Conservation (phyloP, 352 stramenopile species). For the Pythium phragmitis region DNA sequence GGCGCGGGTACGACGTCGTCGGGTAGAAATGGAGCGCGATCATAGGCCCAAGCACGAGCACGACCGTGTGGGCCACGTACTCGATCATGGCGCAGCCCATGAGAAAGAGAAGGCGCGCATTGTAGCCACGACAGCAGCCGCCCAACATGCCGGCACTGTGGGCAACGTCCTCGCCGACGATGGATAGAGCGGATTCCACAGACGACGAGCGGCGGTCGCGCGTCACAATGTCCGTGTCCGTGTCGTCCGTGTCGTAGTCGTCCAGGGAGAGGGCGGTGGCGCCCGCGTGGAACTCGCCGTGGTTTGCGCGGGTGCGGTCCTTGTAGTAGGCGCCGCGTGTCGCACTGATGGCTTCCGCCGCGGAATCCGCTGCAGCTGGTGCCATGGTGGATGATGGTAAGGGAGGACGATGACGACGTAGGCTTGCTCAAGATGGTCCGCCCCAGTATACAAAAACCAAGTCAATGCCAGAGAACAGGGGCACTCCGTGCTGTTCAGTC, state of each 20-base stretch:
- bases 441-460: conserved; percentile 18
- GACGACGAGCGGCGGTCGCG: conserved; percentile 26
- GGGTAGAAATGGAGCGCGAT: conserved; percentile 80
- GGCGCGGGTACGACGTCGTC: conserved; percentile 60
- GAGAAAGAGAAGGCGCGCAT: conserved; percentile 74
- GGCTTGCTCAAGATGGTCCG: background rate
- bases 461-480: conserved; percentile 5
- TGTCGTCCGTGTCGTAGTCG: conserved; percentile 9
- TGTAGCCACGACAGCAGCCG: conserved; percentile 65
- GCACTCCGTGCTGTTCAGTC: too few species aligned
- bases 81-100: conserved; percentile 79
- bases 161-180: conserved; percentile 23
- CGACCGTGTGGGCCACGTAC: conserved; percentile 68
- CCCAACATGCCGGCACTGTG: conserved; percentile 23
- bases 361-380: conserved; percentile 11
- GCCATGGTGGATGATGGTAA: conserved; percentile 10
- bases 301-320: background rate
- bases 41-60: conserved; percentile 70
- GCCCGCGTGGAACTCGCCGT: background rate
- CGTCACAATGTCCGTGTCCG: conserved; percentile 1
- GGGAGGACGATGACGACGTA: background rate
- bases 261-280: background rate
- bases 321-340: conserved; percentile 7
- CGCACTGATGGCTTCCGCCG: background rate
- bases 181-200: conserved; percentile 27